Conservation (phyloP, 768 basidiomycete genomes). For the Leccinum uliginosum region DNA sequence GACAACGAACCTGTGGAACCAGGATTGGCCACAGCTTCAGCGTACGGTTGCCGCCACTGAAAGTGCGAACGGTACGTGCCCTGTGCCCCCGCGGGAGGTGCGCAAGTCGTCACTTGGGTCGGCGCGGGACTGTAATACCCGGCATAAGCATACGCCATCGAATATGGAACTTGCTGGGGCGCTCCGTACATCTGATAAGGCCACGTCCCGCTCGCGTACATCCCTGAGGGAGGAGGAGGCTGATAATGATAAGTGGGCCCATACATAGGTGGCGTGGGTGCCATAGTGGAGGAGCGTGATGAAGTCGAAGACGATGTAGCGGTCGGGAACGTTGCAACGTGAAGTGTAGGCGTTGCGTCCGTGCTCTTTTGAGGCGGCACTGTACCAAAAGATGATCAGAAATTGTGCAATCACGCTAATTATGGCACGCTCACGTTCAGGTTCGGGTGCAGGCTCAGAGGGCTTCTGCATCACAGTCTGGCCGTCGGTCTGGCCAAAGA, state of each 20-base stretch:
- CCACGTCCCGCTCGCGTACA: constrained; percentile 29
- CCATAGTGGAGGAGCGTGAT: constrained; percentile 16
- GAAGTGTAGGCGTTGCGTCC: constrained; percentile 17
- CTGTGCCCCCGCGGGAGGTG: constrained; percentile 18
- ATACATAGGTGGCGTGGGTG: constrained; percentile 13
- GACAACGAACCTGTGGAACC: constrained; percentile 28
- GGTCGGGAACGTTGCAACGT: constrained; percentile 22
- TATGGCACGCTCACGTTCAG: constrained; percentile 39
- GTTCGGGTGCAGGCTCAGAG: constrained; percentile 45
- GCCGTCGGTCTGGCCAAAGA: constrained; percentile 69
- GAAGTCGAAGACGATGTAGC: constrained; percentile 15
- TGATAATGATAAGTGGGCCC: constrained; percentile 20
- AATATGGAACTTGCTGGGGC: constrained; percentile 18
- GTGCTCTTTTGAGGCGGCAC: constrained; percentile 15
- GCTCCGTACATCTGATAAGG: constrained; percentile 28
- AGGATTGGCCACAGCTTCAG: constrained; percentile 35
- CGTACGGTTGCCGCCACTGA: constrained; percentile 35
- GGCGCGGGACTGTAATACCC: constrained; percentile 22
- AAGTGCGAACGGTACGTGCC: constrained; percentile 25
- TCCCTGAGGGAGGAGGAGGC: constrained; percentile 9
- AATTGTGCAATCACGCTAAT: neutral
- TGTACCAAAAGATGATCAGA: constrained; percentile 12
- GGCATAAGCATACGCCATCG: constrained; percentile 17
- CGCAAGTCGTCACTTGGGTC: constrained; percentile 7
- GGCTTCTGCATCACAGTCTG: constrained; percentile 69